Evolutionary conservation across 2,329 filamentous ascomycete species (phyloP).

Genomic region (Colletotrichum tropicicola): DNA sequence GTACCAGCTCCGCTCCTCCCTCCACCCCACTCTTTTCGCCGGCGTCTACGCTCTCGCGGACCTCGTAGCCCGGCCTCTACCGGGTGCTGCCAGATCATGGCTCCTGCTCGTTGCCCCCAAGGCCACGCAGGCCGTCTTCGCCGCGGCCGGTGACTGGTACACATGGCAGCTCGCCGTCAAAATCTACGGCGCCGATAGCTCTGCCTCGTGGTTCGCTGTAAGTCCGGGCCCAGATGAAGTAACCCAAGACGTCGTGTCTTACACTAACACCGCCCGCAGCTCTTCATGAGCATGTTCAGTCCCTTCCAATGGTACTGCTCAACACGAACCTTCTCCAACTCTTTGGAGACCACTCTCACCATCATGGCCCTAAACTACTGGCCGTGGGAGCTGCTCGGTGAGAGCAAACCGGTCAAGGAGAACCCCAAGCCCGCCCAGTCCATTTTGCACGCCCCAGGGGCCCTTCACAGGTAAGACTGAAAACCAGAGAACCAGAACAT

Average conservation of each 20-base stretch:
- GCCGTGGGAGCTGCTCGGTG: slow-evolving; percentile 80
- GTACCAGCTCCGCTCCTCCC: slow-evolving; percentile 84
- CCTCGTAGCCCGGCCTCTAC: slow-evolving; percentile 61
- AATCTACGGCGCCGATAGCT: slow-evolving; percentile 74
- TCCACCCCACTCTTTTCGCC: slow-evolving; percentile 91
- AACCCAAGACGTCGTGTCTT: no score
- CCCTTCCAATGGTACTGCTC: slow-evolving; percentile 99
- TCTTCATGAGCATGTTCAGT: slow-evolving; percentile 76
- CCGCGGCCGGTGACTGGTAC: slow-evolving; percentile 83
- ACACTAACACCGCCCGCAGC: slow-evolving; percentile 49
- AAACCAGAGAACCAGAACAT: no score
- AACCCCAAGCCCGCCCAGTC: slow-evolving; percentile 45
- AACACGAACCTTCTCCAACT: slow-evolving; percentile 93
- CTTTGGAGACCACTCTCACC: slow-evolving; percentile 89
- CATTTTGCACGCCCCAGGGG: slow-evolving; percentile 36
- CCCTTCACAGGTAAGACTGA: slow-evolving; percentile 35
- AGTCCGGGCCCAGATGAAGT: no score
- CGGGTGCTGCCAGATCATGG: slow-evolving; percentile 65
- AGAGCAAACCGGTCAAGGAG: slow-evolving; percentile 48
- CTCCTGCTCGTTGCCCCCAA: slow-evolving; percentile 79
- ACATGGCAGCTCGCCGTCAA: slow-evolving; percentile 84
- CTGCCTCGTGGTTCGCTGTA: slow-evolving; percentile 76
- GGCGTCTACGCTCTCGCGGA: slow-evolving; percentile 73
- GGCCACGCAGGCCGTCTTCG: slow-evolving; percentile 78
- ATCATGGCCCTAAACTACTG: slow-evolving; percentile 81